A percentile compares a stretch with the other conserved stretches of the same genome.
phyloP scores from a whole-genome alignment of 2,329 filamentous ascomycete species.

The Macrophomina pseudophaseolina region DNA sequence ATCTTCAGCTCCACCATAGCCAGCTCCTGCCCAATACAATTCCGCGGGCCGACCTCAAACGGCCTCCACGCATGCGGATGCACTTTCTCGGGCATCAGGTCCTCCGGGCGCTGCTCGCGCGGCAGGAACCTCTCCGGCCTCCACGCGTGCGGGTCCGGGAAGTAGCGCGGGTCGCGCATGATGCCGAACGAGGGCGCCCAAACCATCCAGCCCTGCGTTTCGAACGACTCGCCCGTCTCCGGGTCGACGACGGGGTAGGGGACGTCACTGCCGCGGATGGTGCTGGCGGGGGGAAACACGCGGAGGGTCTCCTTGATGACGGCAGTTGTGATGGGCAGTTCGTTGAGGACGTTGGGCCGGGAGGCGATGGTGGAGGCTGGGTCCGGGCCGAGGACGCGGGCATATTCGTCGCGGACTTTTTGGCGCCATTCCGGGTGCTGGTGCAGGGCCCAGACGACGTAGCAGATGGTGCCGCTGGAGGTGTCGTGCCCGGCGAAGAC shows the following conservation, averaged over 20 bases:
- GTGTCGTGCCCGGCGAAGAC: slow-evolving; percentile 45
- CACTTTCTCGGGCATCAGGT: slow-evolving; percentile 24
- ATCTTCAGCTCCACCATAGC: slow-evolving; percentile 44
- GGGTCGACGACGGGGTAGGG: slow-evolving; percentile 22
- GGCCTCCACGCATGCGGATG: slow-evolving; percentile 37
- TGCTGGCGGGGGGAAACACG: slow-evolving; percentile 37
- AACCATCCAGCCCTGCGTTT: slow-evolving; percentile 15
- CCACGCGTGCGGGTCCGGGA: slow-evolving; percentile 18
- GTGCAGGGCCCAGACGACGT: slow-evolving; percentile 37
- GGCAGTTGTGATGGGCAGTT: slow-evolving; percentile 38
- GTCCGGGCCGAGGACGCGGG: slow-evolving; percentile 37
- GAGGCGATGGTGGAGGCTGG: slow-evolving; percentile 28
- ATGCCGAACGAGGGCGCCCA: slow-evolving; percentile 10
- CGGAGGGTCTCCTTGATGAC: slow-evolving; percentile 44
- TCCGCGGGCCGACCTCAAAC: slow-evolving; percentile 47
- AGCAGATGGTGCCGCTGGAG: slow-evolving; percentile 40
- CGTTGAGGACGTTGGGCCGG: slow-evolving; percentile 37
- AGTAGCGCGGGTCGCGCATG: slow-evolving; percentile 16
- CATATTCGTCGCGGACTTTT: slow-evolving; percentile 37
- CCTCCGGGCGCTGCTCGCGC: slow-evolving; percentile 4
- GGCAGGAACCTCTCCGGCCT: slow-evolving; percentile 21
- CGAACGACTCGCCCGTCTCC: slow-evolving; percentile 16
- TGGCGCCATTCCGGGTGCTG: slow-evolving; percentile 34
- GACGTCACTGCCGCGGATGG: slow-evolving; percentile 9
- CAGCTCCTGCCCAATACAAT: slow-evolving; percentile 46